Evolutionary conservation across 2,329 filamentous ascomycete species (phyloP).

Genomic region (Sporothrix brasiliensis): DNA sequence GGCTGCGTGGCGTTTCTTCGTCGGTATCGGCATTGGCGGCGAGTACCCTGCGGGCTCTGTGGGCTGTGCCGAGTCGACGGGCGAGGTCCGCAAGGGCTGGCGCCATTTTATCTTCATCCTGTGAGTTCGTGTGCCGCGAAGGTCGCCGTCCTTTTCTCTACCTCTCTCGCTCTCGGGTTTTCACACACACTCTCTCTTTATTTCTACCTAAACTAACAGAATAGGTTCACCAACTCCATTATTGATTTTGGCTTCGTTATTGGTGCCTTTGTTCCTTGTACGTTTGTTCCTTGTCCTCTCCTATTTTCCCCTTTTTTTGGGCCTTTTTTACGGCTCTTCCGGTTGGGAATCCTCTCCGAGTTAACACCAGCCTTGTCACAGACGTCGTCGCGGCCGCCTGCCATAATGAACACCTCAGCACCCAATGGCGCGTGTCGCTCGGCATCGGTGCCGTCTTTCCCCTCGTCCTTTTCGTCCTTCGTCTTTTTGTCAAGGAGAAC

Average conservation of each 20-base stretch:
- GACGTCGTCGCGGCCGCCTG: conserved; percentile 60
- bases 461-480: conserved; percentile 68
- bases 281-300: conserved; percentile 19
- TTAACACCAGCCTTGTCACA: conserved; percentile 24
- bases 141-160: too few species aligned
- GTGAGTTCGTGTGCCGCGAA: conserved; percentile 1
- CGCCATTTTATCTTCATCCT: conserved; percentile 91
- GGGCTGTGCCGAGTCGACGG: conserved; percentile 79
- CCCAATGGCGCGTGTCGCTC: conserved; percentile 80
- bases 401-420: conserved; percentile 64
- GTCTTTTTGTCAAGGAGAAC: conserved; percentile 74
- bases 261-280: conserved; percentile 71
- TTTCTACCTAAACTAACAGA: conserved; percentile 63
- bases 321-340: too few species aligned
- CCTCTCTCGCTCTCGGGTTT: background rate
- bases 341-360: background rate
- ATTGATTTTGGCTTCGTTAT: conserved; percentile 71
- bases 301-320: background rate
- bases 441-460: conserved; percentile 81
- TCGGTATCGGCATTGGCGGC: conserved; percentile 76
- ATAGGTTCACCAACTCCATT: conserved; percentile 37
- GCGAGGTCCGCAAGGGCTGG: conserved; percentile 76
- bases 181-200: background rate
- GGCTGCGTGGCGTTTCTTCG: conserved; percentile 82
- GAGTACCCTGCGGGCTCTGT: conserved; percentile 85